Percentiles rank a stretch among this genome's conserved stretches.
These are phyloP conservation scores for Vickermania spadyakhi DNA, from an alignment of 208 protist species.

Conservation along the genomic window DNA sequence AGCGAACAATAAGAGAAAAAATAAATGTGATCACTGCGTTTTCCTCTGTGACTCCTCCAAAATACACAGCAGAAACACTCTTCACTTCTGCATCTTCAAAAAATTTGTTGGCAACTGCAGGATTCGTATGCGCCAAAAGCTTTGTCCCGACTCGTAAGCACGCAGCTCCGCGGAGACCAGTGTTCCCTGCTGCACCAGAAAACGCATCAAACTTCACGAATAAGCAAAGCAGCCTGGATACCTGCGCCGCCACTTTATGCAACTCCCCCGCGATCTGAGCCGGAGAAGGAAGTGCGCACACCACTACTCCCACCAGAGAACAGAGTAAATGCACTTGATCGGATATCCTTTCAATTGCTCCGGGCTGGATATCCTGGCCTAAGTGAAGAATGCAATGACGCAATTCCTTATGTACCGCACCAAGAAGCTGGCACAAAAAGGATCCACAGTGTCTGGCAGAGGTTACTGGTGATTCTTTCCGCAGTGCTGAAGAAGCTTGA, in stretches of 20 bases:
- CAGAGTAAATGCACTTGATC: slow-evolving; percentile 29
- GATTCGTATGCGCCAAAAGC: slow-evolving; percentile 15
- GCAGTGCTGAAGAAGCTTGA: slow-evolving; percentile 23
- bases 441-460: slow-evolving; percentile 15
- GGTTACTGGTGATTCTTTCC: slow-evolving; percentile 3
- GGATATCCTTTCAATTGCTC: slow-evolving; percentile 12
- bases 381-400: slow-evolving; percentile 1
- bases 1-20: not conserved
- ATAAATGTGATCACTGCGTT: not conserved
- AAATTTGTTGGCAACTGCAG: slow-evolving; percentile 6
- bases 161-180: not conserved
- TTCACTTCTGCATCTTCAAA: slow-evolving; percentile 10
- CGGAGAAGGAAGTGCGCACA: slow-evolving; percentile 17
- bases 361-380: not conserved
- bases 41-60: not conserved
- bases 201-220: slow-evolving; percentile 1
- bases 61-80: not conserved
- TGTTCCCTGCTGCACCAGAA: not conserved
- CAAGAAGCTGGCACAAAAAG: slow-evolving; percentile 7
- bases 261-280: slow-evolving; percentile 7
- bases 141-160: slow-evolving; percentile 15
- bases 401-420: slow-evolving; percentile 5
- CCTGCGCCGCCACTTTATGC: slow-evolving; percentile 1
- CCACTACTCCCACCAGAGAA: slow-evolving; percentile 24
- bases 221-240: slow-evolving; percentile 14